Base-by-base conservation (phyloP, 2,329 filamentous ascomycete genomes). In the Aspergillus vadensis region DNA sequence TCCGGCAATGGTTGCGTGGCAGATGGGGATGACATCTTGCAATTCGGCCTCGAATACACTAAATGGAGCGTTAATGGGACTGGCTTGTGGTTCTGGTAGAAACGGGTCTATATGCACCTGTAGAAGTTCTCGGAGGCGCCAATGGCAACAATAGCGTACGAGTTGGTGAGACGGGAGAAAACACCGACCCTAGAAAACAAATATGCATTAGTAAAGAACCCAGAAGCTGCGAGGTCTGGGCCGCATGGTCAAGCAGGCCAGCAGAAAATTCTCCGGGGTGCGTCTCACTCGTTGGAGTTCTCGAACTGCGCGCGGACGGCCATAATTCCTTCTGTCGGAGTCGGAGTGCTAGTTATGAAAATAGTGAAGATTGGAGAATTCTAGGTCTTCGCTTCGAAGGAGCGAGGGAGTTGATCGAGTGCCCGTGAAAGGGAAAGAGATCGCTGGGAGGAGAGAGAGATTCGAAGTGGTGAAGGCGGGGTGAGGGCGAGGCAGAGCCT, bases 91-190 rank as follows among this genome's bases (percentile, higher is more conserved):
- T 17, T 25, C 21, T n/a, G 23, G 38, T 7, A 17, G 8, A 7
- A n/a, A 10, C 25, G 38, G 19, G 44, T 25, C 7, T 10, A 27
- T 56, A 68, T 79, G 64, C 77, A 89, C 87, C 87, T 93, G 88
- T 98, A 98, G 81, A 99, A 99, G 86, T 98, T 98, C 84, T 97
- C 93, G 74, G 92, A 97, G 71, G 91, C 93, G 74, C 95, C 95
- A 68, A 97, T 87, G 67, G 94, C 93, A 70, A 97, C 92, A 72
- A 99, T 85, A 70, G 93, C 92, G 80, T 97, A 99, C 62, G 92
- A 94, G 81, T 99, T 99, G 70, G 95, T 99, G 76, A 99, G 90
- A 64, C 92, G 97, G 63, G 93, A 82, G 80, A 99, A 99, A 75
- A 98, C 95, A 77, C 95, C 95, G 76, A 99, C 91, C 82, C 93